Base-by-base conservation (phyloP, 768 basidiomycete species). In the Agrocybe chaxingu region DNA sequence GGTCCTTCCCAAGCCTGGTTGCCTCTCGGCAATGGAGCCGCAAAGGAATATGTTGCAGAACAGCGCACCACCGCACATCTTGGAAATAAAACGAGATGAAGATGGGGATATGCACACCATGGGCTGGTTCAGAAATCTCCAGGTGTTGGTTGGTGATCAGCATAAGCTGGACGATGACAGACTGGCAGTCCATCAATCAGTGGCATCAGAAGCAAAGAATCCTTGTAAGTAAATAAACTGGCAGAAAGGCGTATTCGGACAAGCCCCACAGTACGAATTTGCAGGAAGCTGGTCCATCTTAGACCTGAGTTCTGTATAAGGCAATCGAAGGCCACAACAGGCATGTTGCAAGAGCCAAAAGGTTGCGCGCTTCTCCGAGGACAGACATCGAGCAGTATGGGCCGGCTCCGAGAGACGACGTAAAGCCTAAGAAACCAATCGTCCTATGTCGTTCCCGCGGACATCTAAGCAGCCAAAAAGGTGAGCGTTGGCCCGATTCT, bases 341-440 rank as follows among this genome's bases (percentile, higher is more conserved):
- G 50, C 39, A 48, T 48, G 39, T 32, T 16, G 5, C 24, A 43
- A 10, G n/a, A 18, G 19, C 9, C 24, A 43, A 42, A 38, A 33
- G 24, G 24, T 31, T 42, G 5, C 39, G 45, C 16, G 9, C 16
- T 37, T 47, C 47, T 45, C 56, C 60, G 50, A 53, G 53, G 57
- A 58, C 46, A 44, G 39, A 32, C 41, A 18, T 42, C 45, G 19
- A 47, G 36, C 46, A 47, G 51, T 55, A 52, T 47, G 48, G 43
- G 51, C 50, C 60, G 60, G 60, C 40, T 44, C 60, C 60, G 60
- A 62, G 45, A 55, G 24, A 39, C 24, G 36, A 48, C 42, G 30
- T 47, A 49, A 48, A 35, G 33, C 37, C 45, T 31, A 48, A 54
- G 45, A 34, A 16, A n/a, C 39, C 41, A 32, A 10, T 19, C 32